Evolutionary conservation across 2,329 filamentous ascomycete genomes (phyloP), one percentile per base, ranked within the genome.

Genomic region (Pseudopithomyces maydicus): DNA sequence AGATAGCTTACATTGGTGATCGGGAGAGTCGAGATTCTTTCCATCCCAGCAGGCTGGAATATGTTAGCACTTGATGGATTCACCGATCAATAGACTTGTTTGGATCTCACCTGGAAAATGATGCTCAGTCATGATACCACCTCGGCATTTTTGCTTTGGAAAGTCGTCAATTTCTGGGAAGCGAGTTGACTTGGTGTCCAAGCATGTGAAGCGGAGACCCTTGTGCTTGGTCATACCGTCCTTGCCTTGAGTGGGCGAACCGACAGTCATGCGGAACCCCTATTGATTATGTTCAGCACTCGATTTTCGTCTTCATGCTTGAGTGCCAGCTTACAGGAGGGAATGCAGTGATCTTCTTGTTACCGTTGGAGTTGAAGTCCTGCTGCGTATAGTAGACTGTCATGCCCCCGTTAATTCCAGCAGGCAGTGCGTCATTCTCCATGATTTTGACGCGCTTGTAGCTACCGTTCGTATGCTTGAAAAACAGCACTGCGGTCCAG

Each of bases 1-100:
- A 5, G 14, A 38, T 3, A 2, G 22, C 15, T 29, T 29, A 50
- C 47, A 12, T 29, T 50, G 47, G 26, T 50, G 47, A 22, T 50
- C 47, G 4, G 47, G 47, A 14, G 20, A 29, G 12, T 50, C 47
- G 35, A 50, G 47, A 68, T 80, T 79, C 62, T 73, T 74, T 56
- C 79, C 79, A 56, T 81, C 78, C 79, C 79, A 80, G 72, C 61
- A 63, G 7, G 52, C 50, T 29, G 8, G 4, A 29, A 8, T 4
- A 8, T 5, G 8, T 29, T 8, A 29, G 26, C 26, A 29, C n/a
- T n/a, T n/a, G n/a, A n/a, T n/a, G n/a, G n/a, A n/a, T n/a, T n/a
- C n/a, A n/a, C n/a, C n/a, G n/a, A n/a, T n/a, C n/a, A n/a, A n/a
- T n/a, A n/a, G n/a, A n/a, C n/a, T n/a, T n/a, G n/a, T 29, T 5